Evolutionary conservation across 495 filamentous ascomycete genomes (phyloP).

Genomic region (Amphirosellinia nigrospora): DNA sequence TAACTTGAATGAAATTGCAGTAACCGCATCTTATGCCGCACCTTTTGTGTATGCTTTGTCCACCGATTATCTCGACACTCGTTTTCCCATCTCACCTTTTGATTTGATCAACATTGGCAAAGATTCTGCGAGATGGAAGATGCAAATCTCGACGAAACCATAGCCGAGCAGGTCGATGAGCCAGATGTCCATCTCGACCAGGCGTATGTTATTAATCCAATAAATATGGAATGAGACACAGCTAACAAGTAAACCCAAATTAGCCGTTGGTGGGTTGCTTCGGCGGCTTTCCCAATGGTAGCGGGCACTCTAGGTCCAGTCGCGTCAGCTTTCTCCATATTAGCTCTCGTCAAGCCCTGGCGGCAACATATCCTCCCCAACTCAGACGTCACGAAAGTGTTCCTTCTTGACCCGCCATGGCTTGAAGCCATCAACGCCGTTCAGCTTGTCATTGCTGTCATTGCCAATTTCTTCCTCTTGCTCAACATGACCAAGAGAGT

Average conservation of each 20-base stretch:
- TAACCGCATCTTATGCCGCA: neutral
- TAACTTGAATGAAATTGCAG: neutral
- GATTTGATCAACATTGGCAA: neutral
- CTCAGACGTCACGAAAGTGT: constrained; percentile 52
- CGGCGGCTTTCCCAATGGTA: constrained; percentile 78
- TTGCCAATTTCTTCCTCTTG: constrained; percentile 74
- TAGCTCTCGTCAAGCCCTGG: constrained; percentile 77
- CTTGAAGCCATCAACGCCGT: constrained; percentile 74
- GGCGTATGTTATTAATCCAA: constrained; percentile 45
- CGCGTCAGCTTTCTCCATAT: constrained; percentile 79
- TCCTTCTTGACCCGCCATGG: constrained; percentile 74
- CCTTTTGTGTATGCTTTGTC: neutral
- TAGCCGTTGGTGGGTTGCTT: constrained; percentile 86
- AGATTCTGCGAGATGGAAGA: constrained; percentile 61
- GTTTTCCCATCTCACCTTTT: neutral
- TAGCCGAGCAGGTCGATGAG: constrained; percentile 54
- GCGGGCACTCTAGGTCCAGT: constrained; percentile 87
- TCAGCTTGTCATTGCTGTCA: constrained; percentile 71
- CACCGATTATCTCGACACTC: neutral
- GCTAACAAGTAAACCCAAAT: constrained; percentile 15
- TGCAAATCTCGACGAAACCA: constrained; percentile 60
- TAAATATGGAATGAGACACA: neutral
- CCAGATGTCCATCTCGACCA: constrained; percentile 63
- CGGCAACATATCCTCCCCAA: constrained; percentile 65
- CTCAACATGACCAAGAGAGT: constrained; percentile 85